Conservation (phyloP, 1,284 basidiomycete species). For the Lentinula novae-zelandiae region DNA sequence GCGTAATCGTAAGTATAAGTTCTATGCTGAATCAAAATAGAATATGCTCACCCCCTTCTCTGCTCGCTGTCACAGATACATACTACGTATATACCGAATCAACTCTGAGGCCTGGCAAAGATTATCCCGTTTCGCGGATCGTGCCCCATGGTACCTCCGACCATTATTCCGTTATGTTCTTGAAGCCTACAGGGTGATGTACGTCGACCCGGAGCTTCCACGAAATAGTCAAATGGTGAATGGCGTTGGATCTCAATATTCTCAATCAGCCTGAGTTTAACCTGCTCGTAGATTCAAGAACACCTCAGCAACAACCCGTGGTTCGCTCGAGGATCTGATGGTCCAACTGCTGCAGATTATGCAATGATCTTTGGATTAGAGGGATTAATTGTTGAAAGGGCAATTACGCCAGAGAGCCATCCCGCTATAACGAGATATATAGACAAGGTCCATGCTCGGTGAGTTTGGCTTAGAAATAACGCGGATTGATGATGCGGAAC, state of each 20-base stretch:
- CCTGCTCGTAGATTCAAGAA: not conserved
- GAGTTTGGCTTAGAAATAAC: not conserved
- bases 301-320: conserved; percentile 8
- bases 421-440: not conserved
- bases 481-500: not conserved
- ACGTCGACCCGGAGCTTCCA: not conserved
- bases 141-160: conserved; percentile 3
- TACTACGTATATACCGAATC: conserved; percentile 35
- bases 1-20: conserved; percentile 52
- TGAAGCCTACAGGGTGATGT: not conserved
- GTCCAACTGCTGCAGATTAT: conserved; percentile 6
- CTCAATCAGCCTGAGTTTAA: not conserved
- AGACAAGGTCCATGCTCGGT: conserved; percentile 8
- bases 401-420: not conserved
- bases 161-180: not conserved
- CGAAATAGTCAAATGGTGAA: not conserved
- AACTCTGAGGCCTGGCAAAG: conserved; percentile 32
- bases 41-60: too few species aligned
- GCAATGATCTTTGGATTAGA: conserved; percentile 5
- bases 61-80: conserved; percentile 20
- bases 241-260: not conserved
- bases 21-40: too few species aligned
- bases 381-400: not conserved
- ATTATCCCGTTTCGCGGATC: not conserved
- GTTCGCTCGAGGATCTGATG: conserved; percentile 7